Conservation (phyloP, 2,329 filamentous ascomycete species). For the Phyllosticta citribraziliensis region DNA sequence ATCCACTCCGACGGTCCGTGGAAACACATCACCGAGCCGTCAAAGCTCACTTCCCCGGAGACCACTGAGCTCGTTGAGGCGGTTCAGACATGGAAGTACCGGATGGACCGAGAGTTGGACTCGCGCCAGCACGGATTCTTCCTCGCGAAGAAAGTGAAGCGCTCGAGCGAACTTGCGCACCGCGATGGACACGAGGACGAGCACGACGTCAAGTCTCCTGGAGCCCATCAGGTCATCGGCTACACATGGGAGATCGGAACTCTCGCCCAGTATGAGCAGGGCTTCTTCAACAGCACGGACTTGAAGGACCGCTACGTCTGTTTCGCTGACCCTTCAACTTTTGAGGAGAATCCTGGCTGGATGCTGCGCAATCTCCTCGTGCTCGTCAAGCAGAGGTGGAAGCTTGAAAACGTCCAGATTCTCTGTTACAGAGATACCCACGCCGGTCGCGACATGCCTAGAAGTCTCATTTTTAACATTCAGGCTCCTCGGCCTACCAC, state of each 20-base stretch:
- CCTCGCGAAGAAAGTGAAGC: conserved; percentile 65
- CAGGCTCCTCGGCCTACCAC: conserved; percentile 33
- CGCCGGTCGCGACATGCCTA: conserved; percentile 63
- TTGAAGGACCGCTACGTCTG: conserved; percentile 72
- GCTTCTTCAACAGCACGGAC: conserved; percentile 69
- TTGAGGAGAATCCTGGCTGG: conserved; percentile 81
- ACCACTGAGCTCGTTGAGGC: conserved; percentile 70
- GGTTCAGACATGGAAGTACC: conserved; percentile 78
- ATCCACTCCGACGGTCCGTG: conserved; percentile 81
- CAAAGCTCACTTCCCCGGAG: conserved; percentile 54
- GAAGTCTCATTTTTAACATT: conserved; percentile 67
- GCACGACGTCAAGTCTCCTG: conserved; percentile 28
- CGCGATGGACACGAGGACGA: conserved; percentile 16
- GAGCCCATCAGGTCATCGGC: conserved; percentile 43
- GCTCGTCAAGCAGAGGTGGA: conserved; percentile 73
- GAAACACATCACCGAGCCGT: conserved; percentile 38
- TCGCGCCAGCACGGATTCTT: conserved; percentile 88
- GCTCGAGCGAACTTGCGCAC: conserved; percentile 8
- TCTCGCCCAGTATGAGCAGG: conserved; percentile 68
- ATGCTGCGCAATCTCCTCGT: conserved; percentile 82
- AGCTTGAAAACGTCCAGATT: conserved; percentile 66
- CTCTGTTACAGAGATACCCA: conserved; percentile 85
- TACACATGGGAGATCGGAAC: conserved; percentile 71
- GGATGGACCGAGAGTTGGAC: conserved; percentile 50
- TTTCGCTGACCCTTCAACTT: conserved; percentile 90